Base-by-base conservation (phyloP, 306 rosid species). In the Citrullus mucosospermus region DNA sequence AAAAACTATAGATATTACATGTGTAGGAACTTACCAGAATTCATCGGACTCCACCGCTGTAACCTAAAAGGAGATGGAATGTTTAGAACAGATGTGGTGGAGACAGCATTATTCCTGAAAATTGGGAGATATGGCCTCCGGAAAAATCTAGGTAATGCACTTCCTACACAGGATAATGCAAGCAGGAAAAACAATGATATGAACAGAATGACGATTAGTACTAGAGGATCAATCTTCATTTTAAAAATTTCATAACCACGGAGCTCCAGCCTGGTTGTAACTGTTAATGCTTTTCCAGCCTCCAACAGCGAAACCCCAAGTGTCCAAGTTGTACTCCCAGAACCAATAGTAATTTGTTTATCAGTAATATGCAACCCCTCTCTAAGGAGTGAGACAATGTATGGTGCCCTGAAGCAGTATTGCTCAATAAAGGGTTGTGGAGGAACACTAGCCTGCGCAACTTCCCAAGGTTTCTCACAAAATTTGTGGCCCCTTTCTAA, bases 401-500 rank as follows among this genome's bases (percentile, higher is more conserved):
- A 95, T 10, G 97, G 97, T 36, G 98, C 97, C 83, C 98, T 91
- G 81, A 95, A 95, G 89, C 98, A 95, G 80, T 95, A 95, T 81
- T 92, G 98, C 87, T 95, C 98, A 72, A 95, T 92, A 82, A 88
- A 95, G 71, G 98, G 97, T 81, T 95, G 98, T 14, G 97, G 97
- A 56, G 86, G 85, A 83, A 95, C 98, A 82, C 97, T 95, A 65
- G 75, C 84, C 90, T 68, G 87, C 1, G 97, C 98, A 75, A 83
- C 84, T 28, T 92, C 96, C 98, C 98, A 95, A 59, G 85, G 86
- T 76, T 81, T 88, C 39, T 84, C 97, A 80, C 99, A 95, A 75
- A 92, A 95, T 12, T 44, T 85, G 77, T 78, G 84, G 72, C 98
- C 97, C 82, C 86, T 95, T 82, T 90, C 91, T 85, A 95, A 79